phyloP scores from a whole-genome alignment of 73 alveolate genomes.

The Stentor coeruleus region DNA sequence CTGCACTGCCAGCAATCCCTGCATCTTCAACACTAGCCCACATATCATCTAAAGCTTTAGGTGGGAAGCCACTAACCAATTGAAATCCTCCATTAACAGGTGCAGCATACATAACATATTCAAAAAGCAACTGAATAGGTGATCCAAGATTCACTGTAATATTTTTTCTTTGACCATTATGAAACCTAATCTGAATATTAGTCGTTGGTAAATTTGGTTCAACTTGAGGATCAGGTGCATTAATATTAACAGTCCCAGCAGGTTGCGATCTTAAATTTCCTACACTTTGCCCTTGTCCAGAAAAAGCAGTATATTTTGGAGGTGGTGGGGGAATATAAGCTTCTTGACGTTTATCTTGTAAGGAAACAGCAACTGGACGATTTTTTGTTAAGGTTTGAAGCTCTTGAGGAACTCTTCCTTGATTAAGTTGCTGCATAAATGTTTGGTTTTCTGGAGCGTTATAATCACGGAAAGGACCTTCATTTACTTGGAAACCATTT shows the following conservation, averaged over 20 bases:
- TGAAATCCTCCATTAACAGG: constrained; percentile 62
- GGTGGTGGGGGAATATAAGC: constrained; percentile 66
- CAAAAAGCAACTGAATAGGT: constrained; percentile 47
- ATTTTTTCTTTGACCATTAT: constrained; percentile 57
- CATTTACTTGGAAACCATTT: constrained; percentile 67
- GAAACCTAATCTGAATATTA: constrained; percentile 57
- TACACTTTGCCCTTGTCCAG: constrained; percentile 48
- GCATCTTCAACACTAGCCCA: constrained; percentile 52
- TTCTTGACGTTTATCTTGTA: constrained; percentile 63
- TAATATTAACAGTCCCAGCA: constrained; percentile 36
- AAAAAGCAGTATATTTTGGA: constrained; percentile 58
- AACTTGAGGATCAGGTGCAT: constrained; percentile 44
- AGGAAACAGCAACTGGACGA: constrained; percentile 48
- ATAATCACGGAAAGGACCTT: constrained; percentile 69
- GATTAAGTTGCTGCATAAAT: constrained; percentile 60
- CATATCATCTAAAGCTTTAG: constrained; percentile 50
- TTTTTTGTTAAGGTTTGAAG: constrained; percentile 45
- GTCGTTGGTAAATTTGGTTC: constrained; percentile 61
- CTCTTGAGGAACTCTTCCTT: constrained; percentile 65
- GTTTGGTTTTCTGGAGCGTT: constrained; percentile 47
- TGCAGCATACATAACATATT: constrained; percentile 60
- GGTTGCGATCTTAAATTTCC: constrained; percentile 47
- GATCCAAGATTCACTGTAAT: constrained; percentile 39
- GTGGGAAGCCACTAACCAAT: constrained; percentile 63
- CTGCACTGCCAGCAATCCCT: constrained; percentile 53